Conservation (phyloP, 768 basidiomycete genomes). For the Boletus sp. region DNA sequence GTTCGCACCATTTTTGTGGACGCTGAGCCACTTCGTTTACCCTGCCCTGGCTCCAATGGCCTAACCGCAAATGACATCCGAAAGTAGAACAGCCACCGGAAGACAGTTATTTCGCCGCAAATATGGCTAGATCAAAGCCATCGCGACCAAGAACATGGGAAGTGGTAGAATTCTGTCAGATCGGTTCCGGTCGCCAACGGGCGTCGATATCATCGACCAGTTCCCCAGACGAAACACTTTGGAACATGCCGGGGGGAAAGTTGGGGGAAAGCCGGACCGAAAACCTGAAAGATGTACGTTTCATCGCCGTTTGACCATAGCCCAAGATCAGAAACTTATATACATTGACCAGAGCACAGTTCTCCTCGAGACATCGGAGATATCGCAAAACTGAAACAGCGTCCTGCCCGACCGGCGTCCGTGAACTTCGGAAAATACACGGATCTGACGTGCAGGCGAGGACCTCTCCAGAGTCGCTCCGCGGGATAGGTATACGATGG, state of each 20-base stretch:
- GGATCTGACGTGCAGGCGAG: not conserved
- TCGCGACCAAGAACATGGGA: not conserved
- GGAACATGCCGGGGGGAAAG: too few species aligned
- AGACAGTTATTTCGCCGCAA: not conserved
- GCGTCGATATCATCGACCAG: not conserved
- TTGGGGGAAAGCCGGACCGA: not conserved
- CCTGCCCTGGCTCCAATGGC: not conserved
- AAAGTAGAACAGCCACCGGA: not conserved
- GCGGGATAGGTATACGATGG: not conserved
- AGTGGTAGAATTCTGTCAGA: not conserved
- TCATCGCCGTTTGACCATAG: not conserved
- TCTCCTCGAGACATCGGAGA: not conserved
- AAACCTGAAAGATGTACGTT: not conserved
- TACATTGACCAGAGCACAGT: not conserved
- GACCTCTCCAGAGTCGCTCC: not conserved
- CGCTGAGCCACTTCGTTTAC: not conserved
- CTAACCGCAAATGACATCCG: not conserved
- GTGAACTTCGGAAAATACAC: not conserved
- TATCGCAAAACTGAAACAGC: not conserved
- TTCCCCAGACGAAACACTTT: not conserved
- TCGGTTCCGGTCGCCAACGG: not conserved
- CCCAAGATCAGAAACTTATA: not conserved
- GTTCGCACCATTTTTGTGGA: not conserved
- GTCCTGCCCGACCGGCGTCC: not conserved
- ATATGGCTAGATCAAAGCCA: not conserved